These are phyloP conservation scores for Hypholoma fasciculare DNA, from an alignment of 768 basidiomycete species.

Conservation along the genomic window DNA sequence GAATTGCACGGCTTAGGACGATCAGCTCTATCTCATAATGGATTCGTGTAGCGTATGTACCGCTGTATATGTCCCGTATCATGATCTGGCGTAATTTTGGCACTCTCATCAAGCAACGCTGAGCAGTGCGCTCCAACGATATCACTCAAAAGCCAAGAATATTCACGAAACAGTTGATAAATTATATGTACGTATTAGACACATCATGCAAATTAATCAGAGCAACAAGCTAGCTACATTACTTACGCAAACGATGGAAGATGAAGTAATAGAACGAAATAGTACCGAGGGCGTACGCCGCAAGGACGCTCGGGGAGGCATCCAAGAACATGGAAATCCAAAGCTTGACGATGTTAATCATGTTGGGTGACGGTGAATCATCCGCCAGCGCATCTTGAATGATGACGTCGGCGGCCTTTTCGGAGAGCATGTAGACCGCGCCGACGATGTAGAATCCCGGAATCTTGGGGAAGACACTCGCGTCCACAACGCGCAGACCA, in stretches of 20 bases:
- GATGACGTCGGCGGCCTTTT: conserved; percentile 10
- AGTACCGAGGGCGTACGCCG: background rate
- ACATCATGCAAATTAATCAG: background rate
- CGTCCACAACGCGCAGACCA: conserved; percentile 10
- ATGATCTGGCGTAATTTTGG: background rate
- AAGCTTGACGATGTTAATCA: background rate
- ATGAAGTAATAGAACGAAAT: background rate
- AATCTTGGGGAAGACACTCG: conserved; percentile 9
- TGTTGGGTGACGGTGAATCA: too few relatives aligned
- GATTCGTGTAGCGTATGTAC: too few relatives aligned
- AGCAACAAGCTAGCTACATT: background rate
- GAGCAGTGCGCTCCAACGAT: too few relatives aligned
- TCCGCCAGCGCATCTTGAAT: background rate
- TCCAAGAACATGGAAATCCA: background rate
- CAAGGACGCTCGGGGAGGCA: background rate
- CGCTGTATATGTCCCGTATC: too few relatives aligned
- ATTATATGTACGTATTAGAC: background rate
- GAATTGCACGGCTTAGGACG: too few relatives aligned
- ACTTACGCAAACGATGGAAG: background rate
- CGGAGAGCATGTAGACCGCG: conserved; percentile 10
- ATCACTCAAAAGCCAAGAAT: too few relatives aligned
- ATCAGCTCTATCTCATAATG: too few relatives aligned
- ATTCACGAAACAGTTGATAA: background rate
- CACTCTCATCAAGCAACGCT: too few relatives aligned
- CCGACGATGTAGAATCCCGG: conserved; percentile 6